Evolutionary conservation across 2,329 filamentous ascomycete genomes (phyloP), one percentile per base, ranked within the genome.

Genomic region (Hypoxylon sp.): DNA sequence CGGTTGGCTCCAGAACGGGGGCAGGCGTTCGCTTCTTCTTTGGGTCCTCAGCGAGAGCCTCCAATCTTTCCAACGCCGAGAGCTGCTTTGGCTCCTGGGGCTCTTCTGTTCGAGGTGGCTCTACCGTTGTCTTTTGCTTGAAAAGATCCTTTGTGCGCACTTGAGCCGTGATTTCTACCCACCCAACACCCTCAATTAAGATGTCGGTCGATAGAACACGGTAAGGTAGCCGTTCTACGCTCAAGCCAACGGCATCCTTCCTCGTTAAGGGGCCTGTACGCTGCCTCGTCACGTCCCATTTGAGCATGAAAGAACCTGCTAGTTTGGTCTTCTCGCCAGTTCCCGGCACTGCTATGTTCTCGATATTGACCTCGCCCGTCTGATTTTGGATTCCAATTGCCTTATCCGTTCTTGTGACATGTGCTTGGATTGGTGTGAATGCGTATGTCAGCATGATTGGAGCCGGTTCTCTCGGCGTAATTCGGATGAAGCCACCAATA

Each of bases 121-220:
- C 55, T 21, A 47, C 8, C 3, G 10, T 31, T 29, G 35, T 11
- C 44, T 47, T 69, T 4, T 27, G 50, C 64, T 15, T 69, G 53
- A 80, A 81, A 60, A 85, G 79, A 64, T 85, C 82, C 75, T 80
- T 86, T 15, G 85, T 87, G 55, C 95, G 88, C 8, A 97, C 88
- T 80, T 99, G 95, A 2, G 91, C 91, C 0, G 90, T 90, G 44
- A 99, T 80, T 80, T 99, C 96, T 2, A 99, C 87, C 92, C 97
- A 99, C 6, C 96, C 96, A 27, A 94, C 91, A 1, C 96, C 94
- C 78, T 98, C 95, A 54, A 99, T 89, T 13, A 99, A 82, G 24
- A 99, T 89, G 76, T 99, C 97, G 0, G 91, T 87, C 7, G 91
- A 89, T 67, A 96, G 85, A 1, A 98, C 89, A 13, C 88, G 87